phyloP scores from a whole-genome alignment of 768 basidiomycete species.

The Auricularia sp. region DNA sequence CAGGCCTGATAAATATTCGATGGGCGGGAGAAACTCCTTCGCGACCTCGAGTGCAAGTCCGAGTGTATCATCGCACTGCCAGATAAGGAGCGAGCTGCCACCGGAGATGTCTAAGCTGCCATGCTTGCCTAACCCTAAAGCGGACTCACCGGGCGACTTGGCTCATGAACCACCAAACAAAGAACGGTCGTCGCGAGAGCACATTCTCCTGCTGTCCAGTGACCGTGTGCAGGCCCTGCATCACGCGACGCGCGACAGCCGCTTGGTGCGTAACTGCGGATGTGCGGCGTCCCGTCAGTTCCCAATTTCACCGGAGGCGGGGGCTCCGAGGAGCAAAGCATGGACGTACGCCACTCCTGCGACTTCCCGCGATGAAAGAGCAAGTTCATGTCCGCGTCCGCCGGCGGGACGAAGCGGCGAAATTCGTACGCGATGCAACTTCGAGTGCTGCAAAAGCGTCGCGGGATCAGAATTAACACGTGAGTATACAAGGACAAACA shows the following conservation, averaged over 20 bases:
- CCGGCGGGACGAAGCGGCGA: constrained; percentile 55
- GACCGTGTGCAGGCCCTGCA: constrained; percentile 42
- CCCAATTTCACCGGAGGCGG: not conserved
- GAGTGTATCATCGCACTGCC: not conserved
- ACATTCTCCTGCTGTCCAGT: constrained; percentile 23
- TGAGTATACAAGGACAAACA: constrained; percentile 1
- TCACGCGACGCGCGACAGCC: constrained; percentile 53
- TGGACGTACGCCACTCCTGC: constrained; percentile 55
- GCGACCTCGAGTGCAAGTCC: not conserved
- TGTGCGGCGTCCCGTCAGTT: constrained; percentile 26
- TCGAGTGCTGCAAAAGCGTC: constrained; percentile 38
- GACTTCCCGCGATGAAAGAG: constrained; percentile 48
- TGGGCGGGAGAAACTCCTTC: not conserved
- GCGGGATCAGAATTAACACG: constrained; percentile 5
- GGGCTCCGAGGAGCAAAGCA: constrained; percentile 3
- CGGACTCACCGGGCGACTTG: not conserved
- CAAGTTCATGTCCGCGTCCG: constrained; percentile 12
- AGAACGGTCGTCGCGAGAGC: constrained; percentile 57
- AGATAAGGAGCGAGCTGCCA: not conserved
- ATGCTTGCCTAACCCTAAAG: not conserved
- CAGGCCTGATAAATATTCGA: not conserved
- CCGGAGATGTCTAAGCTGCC: not conserved
- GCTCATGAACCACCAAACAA: constrained; percentile 52
- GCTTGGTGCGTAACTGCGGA: constrained; percentile 63
- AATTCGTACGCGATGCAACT: constrained; percentile 55